Conservation (phyloP, 73 alveolate genomes). For the Tetrahymena malaccensis region DNA sequence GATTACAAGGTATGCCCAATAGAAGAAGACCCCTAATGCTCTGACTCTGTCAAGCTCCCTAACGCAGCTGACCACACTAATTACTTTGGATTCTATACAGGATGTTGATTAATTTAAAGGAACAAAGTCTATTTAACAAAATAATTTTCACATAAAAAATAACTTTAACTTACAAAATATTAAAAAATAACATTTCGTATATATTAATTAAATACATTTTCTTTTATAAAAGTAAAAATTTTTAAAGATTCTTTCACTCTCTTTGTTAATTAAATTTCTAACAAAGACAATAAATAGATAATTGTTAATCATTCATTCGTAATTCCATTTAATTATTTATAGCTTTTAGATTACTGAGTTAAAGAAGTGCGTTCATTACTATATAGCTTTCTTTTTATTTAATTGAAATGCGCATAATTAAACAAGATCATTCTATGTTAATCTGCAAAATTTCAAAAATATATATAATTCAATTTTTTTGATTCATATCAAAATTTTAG, state of each 20-base stretch:
- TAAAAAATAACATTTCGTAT: not conserved
- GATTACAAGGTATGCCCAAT: not conserved
- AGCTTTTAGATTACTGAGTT: not conserved
- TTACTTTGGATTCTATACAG: not conserved
- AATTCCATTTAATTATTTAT: too few species aligned
- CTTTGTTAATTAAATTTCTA: not conserved
- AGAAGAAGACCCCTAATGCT: not conserved
- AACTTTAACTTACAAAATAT: not conserved
- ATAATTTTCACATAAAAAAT: not conserved
- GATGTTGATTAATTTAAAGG: not conserved
- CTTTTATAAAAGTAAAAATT: not conserved
- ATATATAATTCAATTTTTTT: too few species aligned
- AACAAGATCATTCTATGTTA: not conserved
- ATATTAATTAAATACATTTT: too few species aligned
- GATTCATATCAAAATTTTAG: too few species aligned
- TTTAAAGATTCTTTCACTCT: not conserved
- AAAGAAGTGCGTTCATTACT: not conserved
- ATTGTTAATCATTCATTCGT: too few species aligned
- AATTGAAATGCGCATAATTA: not conserved
- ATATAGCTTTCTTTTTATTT: not conserved
- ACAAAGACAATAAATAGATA: too few species aligned
- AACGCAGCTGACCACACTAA: not conserved
- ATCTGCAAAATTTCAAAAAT: not conserved
- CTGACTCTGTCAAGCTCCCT: not conserved
- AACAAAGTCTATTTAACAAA: not conserved